Conservation (phyloP, 2,329 filamentous ascomycete species). For the Colletotrichum sp. region DNA sequence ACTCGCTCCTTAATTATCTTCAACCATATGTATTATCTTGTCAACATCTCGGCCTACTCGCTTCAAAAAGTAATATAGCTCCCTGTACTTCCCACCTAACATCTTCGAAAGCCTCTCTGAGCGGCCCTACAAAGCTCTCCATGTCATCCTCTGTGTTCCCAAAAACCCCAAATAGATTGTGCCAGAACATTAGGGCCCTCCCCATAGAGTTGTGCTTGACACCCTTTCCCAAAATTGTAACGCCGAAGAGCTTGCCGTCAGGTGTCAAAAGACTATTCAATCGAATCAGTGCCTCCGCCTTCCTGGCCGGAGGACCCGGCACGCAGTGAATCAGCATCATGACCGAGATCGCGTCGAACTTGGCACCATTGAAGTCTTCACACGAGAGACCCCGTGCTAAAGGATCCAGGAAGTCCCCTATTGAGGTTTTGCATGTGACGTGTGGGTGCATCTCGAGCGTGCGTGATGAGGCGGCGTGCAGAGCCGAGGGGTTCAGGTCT, state of each 20-base stretch:
- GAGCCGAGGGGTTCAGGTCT: constrained; percentile 2
- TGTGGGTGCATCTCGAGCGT: not conserved
- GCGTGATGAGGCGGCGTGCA: not conserved
- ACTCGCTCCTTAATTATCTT: not conserved
- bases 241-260: constrained; percentile 26
- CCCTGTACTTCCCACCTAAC: constrained; percentile 2
- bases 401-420: constrained; percentile 3
- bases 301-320: constrained; percentile 21
- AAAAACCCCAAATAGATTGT: constrained; percentile 1
- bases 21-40: not conserved
- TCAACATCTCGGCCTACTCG: not conserved
- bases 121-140: not conserved
- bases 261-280: constrained; percentile 20
- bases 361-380: not conserved
- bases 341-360: not conserved
- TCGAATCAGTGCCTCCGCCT: constrained; percentile 14
- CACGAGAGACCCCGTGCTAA: not conserved
- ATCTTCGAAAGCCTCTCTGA: not conserved
- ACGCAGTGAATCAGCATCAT: constrained; percentile 29
- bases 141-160: constrained; percentile 1
- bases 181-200: not conserved
- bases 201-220: not conserved
- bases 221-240: constrained; percentile 24
- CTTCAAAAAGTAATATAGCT: constrained; percentile 4
- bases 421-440: not conserved